Conservation (phyloP, 2,329 filamentous ascomycete species). For the Colletotrichum trifolii region DNA sequence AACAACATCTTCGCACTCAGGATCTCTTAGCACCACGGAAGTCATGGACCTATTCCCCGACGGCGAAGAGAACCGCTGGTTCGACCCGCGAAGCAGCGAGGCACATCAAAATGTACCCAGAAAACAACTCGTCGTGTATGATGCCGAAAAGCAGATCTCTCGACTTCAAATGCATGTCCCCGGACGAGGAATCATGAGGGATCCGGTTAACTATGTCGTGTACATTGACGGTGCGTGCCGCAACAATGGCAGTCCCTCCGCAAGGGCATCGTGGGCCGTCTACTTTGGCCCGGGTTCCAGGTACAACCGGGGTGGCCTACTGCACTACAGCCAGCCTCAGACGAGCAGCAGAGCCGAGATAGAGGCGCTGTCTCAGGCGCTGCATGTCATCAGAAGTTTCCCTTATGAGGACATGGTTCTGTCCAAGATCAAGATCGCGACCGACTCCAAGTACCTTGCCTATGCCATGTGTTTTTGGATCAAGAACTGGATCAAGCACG, state of each 20-base stretch:
- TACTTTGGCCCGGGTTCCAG: constrained; percentile 41
- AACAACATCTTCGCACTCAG: too few species aligned
- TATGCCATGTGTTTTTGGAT: constrained; percentile 37
- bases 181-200: background rate
- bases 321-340: constrained; percentile 26
- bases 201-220: constrained; percentile 37
- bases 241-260: constrained; percentile 37
- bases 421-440: constrained; percentile 30
- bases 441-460: constrained; percentile 37
- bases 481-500: constrained; percentile 35
- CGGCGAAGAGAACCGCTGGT: constrained; percentile 1
- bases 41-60: background rate
- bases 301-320: constrained; percentile 36
- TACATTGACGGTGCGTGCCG: constrained; percentile 41
- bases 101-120: constrained; percentile 5
- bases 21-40: background rate
- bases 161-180: constrained; percentile 19
- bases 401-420: constrained; percentile 6
- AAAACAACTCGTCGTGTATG: constrained; percentile 17
- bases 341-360: constrained; percentile 38
- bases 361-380: constrained; percentile 37
- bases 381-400: constrained; percentile 27
- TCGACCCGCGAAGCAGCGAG: constrained; percentile 10
- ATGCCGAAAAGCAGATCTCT: constrained; percentile 6
- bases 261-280: constrained; percentile 40